Conservation (phyloP, 495 filamentous ascomycete genomes). For the Rhypophila decipiens region DNA sequence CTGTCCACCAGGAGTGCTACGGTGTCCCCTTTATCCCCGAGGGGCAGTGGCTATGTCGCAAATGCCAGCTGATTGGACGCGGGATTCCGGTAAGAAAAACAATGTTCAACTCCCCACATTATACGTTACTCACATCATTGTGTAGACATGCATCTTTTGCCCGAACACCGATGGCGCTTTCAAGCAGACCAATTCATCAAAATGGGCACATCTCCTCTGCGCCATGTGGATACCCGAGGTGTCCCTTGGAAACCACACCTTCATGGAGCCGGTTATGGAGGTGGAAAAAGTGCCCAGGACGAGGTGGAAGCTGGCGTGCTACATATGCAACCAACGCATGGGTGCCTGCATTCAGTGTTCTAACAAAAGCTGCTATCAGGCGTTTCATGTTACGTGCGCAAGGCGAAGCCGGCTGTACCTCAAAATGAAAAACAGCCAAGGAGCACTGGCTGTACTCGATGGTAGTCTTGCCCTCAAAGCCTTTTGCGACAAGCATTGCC, state of each 20-base stretch:
- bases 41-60: conserved; percentile 96
- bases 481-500: conserved; percentile 94
- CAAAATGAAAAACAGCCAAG: conserved; percentile 92
- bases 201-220: conserved; percentile 95
- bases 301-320: conserved; percentile 90
- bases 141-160: conserved; percentile 89
- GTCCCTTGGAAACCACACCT: conserved; percentile 86
- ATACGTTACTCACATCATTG: not conserved
- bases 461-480: conserved; percentile 80
- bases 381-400: conserved; percentile 98
- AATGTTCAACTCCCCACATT: conserved; percentile 4
- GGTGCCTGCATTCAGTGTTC: conserved; percentile 97
- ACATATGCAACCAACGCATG: conserved; percentile 96
- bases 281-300: conserved; percentile 93
- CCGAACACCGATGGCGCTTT: conserved; percentile 97
- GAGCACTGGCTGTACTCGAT: conserved; percentile 72
- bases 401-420: conserved; percentile 80
- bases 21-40: conserved; percentile 98
- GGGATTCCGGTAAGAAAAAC: conserved; percentile 64
- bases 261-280: conserved; percentile 97
- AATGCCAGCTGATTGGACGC: conserved; percentile 90
- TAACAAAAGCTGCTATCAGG: conserved; percentile 92
- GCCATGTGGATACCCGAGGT: conserved; percentile 99
- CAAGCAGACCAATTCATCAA: conserved; percentile 91
- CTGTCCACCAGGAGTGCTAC: conserved; percentile 98